Percentiles rank a stretch among this genome's conserved stretches.
Conservation (phyloP, 1,139 yeast genomes). For the Candida albicans region DNA sequence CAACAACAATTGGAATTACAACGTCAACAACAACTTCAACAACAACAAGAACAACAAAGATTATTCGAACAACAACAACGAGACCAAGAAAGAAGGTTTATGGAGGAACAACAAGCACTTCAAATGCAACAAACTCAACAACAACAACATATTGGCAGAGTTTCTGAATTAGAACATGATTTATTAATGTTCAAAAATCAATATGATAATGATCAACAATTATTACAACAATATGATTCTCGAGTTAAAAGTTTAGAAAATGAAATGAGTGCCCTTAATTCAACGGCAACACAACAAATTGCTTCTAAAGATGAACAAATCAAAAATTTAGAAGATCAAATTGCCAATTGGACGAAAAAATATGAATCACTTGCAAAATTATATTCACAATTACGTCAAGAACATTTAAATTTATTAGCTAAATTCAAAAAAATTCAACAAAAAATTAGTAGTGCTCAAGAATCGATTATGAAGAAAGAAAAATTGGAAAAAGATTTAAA, state of each 20-base stretch:
- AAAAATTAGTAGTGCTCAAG: constrained; percentile 91
- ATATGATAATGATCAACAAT: constrained; percentile 80
- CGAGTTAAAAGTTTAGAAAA: constrained; percentile 81
- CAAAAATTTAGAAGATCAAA: constrained; percentile 70
- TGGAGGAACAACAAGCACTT: constrained; percentile 58
- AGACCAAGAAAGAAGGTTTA: constrained; percentile 54
- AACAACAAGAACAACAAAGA: constrained; percentile 56
- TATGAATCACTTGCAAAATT: constrained; percentile 88
- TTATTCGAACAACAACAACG: constrained; percentile 70
- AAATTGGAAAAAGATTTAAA: constrained; percentile 80
- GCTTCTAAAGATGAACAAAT: constrained; percentile 78
- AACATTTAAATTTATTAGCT: constrained; percentile 77
- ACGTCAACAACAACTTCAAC: constrained; percentile 50
- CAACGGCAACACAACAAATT: constrained; percentile 71
- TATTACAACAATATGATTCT: constrained; percentile 84
- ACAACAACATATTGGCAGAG: constrained; percentile 63
- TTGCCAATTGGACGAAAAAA: constrained; percentile 77
- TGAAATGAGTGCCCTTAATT: constrained; percentile 63
- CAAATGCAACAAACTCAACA: constrained; percentile 70
- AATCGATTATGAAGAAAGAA: constrained; percentile 83
- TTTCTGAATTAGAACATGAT: constrained; percentile 81
- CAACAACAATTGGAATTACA: constrained; percentile 56
- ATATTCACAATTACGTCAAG: constrained; percentile 89
- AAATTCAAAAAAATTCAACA: constrained; percentile 84
- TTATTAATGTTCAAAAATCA: constrained; percentile 74